These are phyloP conservation scores for Leccinum disarticulatum DNA, from an alignment of 768 basidiomycete genomes.

Conservation along the genomic window DNA sequence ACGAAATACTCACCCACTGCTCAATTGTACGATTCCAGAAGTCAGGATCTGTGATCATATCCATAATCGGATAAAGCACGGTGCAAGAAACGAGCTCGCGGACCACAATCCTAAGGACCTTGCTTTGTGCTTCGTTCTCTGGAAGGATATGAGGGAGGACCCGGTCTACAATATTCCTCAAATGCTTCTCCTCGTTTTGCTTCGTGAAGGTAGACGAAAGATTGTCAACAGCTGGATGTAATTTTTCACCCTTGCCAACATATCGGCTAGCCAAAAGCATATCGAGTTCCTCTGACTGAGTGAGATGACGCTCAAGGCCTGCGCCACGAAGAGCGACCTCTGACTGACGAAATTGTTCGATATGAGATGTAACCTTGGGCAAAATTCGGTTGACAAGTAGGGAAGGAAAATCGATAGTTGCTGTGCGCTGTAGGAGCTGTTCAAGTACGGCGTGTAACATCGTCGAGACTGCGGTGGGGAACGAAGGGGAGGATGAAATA, in stretches of 20 bases:
- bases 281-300: conserved; percentile 89
- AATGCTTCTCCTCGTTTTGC: conserved; percentile 87
- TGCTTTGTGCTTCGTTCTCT: conserved; percentile 68
- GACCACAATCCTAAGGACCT: conserved; percentile 67
- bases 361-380: conserved; percentile 85
- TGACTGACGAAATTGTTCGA: conserved; percentile 88
- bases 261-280: conserved; percentile 82
- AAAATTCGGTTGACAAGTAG: conserved; percentile 81
- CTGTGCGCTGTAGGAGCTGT: conserved; percentile 54
- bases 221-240: conserved; percentile 87
- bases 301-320: conserved; percentile 75
- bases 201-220: conserved; percentile 86
- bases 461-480: conserved; percentile 80
- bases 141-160: conserved; percentile 76
- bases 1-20: conserved; percentile 68
- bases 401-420: conserved; percentile 66
- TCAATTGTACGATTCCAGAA: conserved; percentile 96
- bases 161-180: conserved; percentile 67
- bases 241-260: conserved; percentile 57
- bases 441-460: conserved; percentile 67
- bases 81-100: conserved; percentile 83
- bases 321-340: conserved; percentile 84
- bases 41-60: conserved; percentile 93
- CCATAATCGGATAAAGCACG: conserved; percentile 83
- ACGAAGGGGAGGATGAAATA: conserved; percentile 83